Percentiles rank a stretch among this genome's conserved stretches.
Conservation (phyloP, 331 rosid species). For the Quercus phellos region DNA sequence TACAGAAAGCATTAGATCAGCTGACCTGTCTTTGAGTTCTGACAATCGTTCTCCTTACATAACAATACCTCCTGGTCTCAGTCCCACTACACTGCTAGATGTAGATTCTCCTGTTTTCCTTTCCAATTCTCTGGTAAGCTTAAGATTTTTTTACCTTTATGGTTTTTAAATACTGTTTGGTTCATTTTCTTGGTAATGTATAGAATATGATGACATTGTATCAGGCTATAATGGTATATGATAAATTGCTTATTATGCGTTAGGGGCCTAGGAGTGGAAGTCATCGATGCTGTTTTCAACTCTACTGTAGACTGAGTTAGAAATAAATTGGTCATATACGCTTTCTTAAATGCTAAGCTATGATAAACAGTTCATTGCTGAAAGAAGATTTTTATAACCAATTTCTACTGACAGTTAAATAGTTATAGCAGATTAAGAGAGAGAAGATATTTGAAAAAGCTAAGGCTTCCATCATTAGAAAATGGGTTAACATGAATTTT, state of each 20-base stretch:
- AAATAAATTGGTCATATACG: neutral
- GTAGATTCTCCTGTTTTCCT: slow-evolving; percentile 93
- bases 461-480: neutral
- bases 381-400: neutral
- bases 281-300: no score
- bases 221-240: neutral
- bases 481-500: neutral
- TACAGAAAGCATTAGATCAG: slow-evolving; percentile 79
- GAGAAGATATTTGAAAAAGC: neutral
- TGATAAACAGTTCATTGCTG: neutral
- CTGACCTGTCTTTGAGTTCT: slow-evolving; percentile 53
- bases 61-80: slow-evolving; percentile 90
- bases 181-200: neutral
- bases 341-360: neutral
- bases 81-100: slow-evolving; percentile 91
- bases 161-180: neutral
- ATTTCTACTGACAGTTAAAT: neutral
- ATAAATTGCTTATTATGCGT: neutral
- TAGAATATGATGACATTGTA: neutral
- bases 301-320: neutral
- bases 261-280: no score
- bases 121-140: slow-evolving; percentile 75
- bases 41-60: slow-evolving; percentile 70
- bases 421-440: neutral
- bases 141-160: neutral